Base-by-base conservation (phyloP, 306 rosid species). In the Quillaja saponaria region DNA sequence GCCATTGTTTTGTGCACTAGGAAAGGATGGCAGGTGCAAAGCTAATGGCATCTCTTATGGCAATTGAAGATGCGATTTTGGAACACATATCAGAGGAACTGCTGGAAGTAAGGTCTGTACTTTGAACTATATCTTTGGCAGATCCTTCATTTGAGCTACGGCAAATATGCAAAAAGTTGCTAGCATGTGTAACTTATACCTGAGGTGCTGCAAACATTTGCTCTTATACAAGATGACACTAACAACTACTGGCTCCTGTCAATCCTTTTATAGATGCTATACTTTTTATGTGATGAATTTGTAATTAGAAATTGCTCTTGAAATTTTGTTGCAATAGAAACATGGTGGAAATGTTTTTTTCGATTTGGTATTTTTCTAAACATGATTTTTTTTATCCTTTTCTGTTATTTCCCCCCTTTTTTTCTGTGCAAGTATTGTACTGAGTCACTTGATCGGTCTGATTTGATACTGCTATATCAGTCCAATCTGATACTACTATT, bases 41-140 rank as follows among this genome's bases (percentile, higher is more conserved):
- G 87, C 75, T 91, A 59, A 74, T 91, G 82, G 95, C 91, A 37
- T 82, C 95, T 25, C 96, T 91, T 3, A 80, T 91, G 96, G 95
- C 78, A 34, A 82, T 95, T 61, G 96, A 88, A 52, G 96, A 92
- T 75, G 61, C 59, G 72, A 76, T 88, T 59, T 63, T 92, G 81
- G 90, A 74, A 51, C 77, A 73, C 61, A 84, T 88, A 63, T 84
- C 87, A 0, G 84, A 58, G 38, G 85, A 80, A 62, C 63, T 92
- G 45, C 37, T 86, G 15, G 89, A 92, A 74, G 96, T 85, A 40
- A 84, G 83, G 71, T 80, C 90, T 46, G 71, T 84, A 52, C 85
- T 92, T 56, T 84, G 77, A 38, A 59, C 62, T 46, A 13, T 88
- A 55, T 73, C 88, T 52, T 55, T 53, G 15, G 63, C 78, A 31